A percentile compares a stretch with the other conserved stretches of the same genome.
Conservation (phyloP, 495 filamentous ascomycete genomes). For the Chlorociboria aeruginascens region DNA sequence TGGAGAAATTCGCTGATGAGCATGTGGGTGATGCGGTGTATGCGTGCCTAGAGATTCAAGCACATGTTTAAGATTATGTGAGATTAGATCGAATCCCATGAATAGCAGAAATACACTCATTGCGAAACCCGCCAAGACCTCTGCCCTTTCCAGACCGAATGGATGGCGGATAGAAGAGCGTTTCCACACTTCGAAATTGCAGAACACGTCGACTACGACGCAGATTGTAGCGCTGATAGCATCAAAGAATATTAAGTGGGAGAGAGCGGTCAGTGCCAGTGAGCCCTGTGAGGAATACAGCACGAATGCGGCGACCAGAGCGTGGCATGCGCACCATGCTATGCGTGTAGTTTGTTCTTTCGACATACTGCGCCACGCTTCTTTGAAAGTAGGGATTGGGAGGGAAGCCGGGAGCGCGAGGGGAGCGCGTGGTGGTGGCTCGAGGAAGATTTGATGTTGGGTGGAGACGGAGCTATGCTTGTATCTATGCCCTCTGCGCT, state of each 20-base stretch:
- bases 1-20: slow-evolving; percentile 54
- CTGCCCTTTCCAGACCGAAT: slow-evolving; percentile 82
- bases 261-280: slow-evolving; percentile 85
- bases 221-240: slow-evolving; percentile 87
- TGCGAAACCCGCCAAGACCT: slow-evolving; percentile 92
- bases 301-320: slow-evolving; percentile 66
- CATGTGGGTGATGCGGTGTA: slow-evolving; percentile 56
- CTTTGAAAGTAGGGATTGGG: slow-evolving; percentile 80
- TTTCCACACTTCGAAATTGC: slow-evolving; percentile 97
- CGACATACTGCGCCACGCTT: slow-evolving; percentile 78
- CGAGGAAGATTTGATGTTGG: slow-evolving; percentile 86
- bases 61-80: slow-evolving; percentile 81
- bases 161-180: slow-evolving; percentile 85
- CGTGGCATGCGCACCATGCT: slow-evolving; percentile 85
- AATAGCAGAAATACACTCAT: slow-evolving; percentile 92
- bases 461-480: slow-evolving; percentile 88
- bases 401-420: slow-evolving; percentile 85
- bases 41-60: slow-evolving; percentile 47
- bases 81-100: slow-evolving; percentile 90
- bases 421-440: slow-evolving; percentile 79
- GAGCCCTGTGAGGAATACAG: slow-evolving; percentile 76
- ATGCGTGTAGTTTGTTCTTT: slow-evolving; percentile 70
- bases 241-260: slow-evolving; percentile 89
- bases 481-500: slow-evolving; percentile 92
- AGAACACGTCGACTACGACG: slow-evolving; percentile 80